Base-by-base conservation (phyloP, 495 filamentous ascomycete genomes). In the Parmelia sp. region DNA sequence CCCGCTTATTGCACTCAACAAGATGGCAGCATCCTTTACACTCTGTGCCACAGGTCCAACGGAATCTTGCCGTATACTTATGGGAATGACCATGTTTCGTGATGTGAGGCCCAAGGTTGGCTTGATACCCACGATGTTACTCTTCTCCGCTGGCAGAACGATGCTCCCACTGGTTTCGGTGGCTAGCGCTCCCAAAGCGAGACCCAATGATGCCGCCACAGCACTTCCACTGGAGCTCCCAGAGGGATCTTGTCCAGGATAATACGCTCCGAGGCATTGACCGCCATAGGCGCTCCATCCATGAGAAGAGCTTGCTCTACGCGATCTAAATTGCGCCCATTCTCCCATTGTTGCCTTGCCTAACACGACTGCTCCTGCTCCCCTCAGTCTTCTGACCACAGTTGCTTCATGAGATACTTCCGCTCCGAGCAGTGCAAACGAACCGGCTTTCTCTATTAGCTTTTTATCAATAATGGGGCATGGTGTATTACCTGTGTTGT, bases 271-370 rank as follows among this genome's bases (percentile, higher is more conserved):
- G 9, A 71, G 68, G 0, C 71, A 68, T 68, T 82, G 79, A 12
- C 79, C 79, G 12, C 75, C 76, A 36, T 73, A 62, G 0, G 77
- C 74, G 14, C 74, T 78, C 79, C 79, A 83, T 17, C 79, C 78
- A 60, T 74, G 76, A 49, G 72, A 76, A 14, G 67, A 70, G 63
- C 76, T 78, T 27, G 27, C 59, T 40, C 68, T 73, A 36, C 77
- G 62, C 37, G 65, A 74, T 57, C 74, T 74, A 29, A 37, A 62
- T 23, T 67, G 65, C 19, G 80, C 76, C 76, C 76, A 80, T 60
- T 82, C 70, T 31, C 71, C 74, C 47, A 79, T 58, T 58, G 75
- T 79, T 11, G 74, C 65, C 61, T 81, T 76, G 40, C 79, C 79
- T 9, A 81, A 68, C 23, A 81, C 73, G 42, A 81, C 69, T 29